Conservation (phyloP, 1,139 yeast species). For the Protomyces macrosporus region DNA sequence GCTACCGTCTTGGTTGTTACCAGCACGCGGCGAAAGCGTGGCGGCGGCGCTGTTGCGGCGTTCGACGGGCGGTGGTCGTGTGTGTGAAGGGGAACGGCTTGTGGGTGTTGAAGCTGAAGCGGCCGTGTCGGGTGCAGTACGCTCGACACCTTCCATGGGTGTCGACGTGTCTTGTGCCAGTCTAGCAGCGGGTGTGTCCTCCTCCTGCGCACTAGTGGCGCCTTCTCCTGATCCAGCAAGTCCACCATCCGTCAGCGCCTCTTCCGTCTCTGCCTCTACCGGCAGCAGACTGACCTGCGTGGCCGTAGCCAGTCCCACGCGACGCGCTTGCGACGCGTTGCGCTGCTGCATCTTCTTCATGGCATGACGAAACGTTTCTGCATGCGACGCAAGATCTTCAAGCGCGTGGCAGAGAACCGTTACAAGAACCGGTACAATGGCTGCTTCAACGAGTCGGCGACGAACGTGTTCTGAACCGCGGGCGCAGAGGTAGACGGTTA, state of each 20-base stretch:
- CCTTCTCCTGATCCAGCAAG: too few species aligned
- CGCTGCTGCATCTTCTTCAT: constrained; percentile 38
- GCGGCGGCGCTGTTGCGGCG: not conserved
- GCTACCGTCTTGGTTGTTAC: not conserved
- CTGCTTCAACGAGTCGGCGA: constrained; percentile 82
- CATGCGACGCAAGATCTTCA: not conserved
- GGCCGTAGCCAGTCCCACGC: not conserved
- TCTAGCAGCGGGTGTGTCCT: too few species aligned
- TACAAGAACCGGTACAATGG: constrained; percentile 82
- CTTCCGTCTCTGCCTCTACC: not conserved
- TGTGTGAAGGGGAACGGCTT: not conserved
- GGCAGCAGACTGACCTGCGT: not conserved
- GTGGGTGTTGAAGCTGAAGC: not conserved
- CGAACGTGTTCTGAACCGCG: constrained; percentile 85
- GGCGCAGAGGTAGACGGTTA: constrained; percentile 83
- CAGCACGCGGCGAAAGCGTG: not conserved
- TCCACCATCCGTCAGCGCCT: too few species aligned
- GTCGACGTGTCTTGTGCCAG: too few species aligned
- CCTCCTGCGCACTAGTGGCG: too few species aligned
- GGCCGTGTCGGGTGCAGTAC: not conserved
- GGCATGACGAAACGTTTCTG: constrained; percentile 47
- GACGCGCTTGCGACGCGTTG: not conserved
- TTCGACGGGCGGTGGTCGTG: not conserved
- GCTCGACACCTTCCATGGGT: not conserved
- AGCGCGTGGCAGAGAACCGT: constrained; percentile 61